A percentile compares a stretch with the other conserved stretches of the same genome.
These are phyloP conservation scores for Phytophthora sp. DNA, from an alignment of 352 stramenopile species.

Conservation along the genomic window DNA sequence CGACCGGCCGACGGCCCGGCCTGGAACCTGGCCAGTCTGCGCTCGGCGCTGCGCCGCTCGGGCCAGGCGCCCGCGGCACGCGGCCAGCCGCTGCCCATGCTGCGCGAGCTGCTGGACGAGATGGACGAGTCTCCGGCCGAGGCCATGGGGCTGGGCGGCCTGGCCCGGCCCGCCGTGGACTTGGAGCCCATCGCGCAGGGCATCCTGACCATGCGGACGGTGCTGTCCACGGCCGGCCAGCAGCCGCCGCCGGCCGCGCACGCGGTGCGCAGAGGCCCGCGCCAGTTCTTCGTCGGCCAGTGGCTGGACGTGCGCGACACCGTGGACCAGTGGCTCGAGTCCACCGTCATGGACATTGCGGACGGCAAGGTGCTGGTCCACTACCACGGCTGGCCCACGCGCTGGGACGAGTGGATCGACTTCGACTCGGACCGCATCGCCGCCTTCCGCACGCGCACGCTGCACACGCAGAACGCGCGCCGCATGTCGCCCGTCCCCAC, in stretches of 20 bases:
- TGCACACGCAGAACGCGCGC: slow-evolving; percentile 48
- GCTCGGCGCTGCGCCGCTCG: slow-evolving; percentile 46
- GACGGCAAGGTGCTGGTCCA: slow-evolving; percentile 92
- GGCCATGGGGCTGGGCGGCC: slow-evolving; percentile 30
- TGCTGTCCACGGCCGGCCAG: slow-evolving; percentile 48
- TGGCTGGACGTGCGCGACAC: slow-evolving; percentile 98
- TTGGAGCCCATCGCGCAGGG: slow-evolving; percentile 64
- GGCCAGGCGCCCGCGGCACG: not conserved
- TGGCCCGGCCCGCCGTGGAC: slow-evolving; percentile 24
- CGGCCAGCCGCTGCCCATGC: slow-evolving; percentile 35
- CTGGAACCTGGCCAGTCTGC: slow-evolving; percentile 70
- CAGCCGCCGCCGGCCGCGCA: not conserved
- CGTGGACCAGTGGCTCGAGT: slow-evolving; percentile 98
- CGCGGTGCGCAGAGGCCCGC: slow-evolving; percentile 33
- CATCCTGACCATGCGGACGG: slow-evolving; percentile 58
- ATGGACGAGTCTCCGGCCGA: slow-evolving; percentile 35
- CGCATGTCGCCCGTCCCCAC: slow-evolving; percentile 66
- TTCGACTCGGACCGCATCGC: slow-evolving; percentile 94
- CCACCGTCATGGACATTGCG: slow-evolving; percentile 92
- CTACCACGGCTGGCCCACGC: slow-evolving; percentile 97
- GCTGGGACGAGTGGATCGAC: slow-evolving; percentile 98
- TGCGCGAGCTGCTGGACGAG: slow-evolving; percentile 49
- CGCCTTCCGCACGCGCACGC: slow-evolving; percentile 95
- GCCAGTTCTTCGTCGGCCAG: slow-evolving; percentile 91
- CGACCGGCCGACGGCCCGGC: slow-evolving; percentile 35